A percentile compares a stretch with the other conserved stretches of the same genome.
phyloP scores from a whole-genome alignment of 352 stramenopile genomes.

The Phytophthora cajani region DNA sequence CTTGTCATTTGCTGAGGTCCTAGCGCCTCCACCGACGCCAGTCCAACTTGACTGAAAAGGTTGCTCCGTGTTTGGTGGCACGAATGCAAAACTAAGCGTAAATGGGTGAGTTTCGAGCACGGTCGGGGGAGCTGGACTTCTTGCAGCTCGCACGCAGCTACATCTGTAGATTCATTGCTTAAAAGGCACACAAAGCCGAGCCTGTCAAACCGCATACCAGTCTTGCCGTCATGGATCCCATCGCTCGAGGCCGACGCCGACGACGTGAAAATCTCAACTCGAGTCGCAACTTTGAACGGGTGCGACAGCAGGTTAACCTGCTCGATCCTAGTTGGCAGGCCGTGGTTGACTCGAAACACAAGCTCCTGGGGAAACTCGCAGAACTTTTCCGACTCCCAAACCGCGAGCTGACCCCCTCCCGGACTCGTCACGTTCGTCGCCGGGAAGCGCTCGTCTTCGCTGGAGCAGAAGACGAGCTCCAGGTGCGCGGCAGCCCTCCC shows the following conservation, averaged over 20 bases:
- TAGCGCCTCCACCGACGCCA: constrained; percentile 39
- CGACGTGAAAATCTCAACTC: constrained; percentile 56
- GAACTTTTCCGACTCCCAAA: constrained; percentile 64
- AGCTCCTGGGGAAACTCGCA: constrained; percentile 70
- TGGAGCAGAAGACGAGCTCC: constrained; percentile 47
- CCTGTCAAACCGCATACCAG: constrained; percentile 32
- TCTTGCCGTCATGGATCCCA: constrained; percentile 15
- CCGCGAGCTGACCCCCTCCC: background rate
- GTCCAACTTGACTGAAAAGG: constrained; percentile 60
- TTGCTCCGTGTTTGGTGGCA: constrained; percentile 54
- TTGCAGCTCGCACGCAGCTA: constrained; percentile 57
- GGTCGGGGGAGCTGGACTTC: constrained; percentile 39
- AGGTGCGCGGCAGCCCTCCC: constrained; percentile 18
- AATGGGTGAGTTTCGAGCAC: constrained; percentile 29
- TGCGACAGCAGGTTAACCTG: constrained; percentile 46
- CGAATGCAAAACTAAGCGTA: constrained; percentile 53
- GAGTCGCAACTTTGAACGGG: constrained; percentile 50
- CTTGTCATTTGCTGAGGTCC: background rate
- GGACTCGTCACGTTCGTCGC: constrained; percentile 22
- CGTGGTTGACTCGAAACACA: constrained; percentile 53
- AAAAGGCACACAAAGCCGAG: constrained; percentile 56
- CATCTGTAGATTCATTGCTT: constrained; percentile 29
- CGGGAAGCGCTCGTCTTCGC: constrained; percentile 37
- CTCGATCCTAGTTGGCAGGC: constrained; percentile 16
- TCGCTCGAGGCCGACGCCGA: background rate